Conservation (phyloP, 129 eudicot genomes). For the Scalesia atractyloides region DNA sequence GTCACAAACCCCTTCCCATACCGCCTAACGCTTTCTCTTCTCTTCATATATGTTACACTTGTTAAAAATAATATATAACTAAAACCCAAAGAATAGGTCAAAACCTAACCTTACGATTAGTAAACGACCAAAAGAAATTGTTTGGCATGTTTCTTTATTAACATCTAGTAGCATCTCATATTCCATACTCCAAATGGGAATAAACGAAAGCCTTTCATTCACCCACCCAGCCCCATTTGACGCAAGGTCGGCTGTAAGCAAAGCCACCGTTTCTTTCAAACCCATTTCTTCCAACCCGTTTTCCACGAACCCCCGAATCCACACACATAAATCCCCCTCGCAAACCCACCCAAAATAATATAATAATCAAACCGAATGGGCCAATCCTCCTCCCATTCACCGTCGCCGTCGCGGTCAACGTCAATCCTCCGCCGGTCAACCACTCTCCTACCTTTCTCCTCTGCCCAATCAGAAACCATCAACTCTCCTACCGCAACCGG, state of each 20-base stretch:
- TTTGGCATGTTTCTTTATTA: slow-evolving; percentile 1
- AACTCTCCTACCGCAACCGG: slow-evolving; percentile 48
- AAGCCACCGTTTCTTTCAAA: slow-evolving; percentile 23
- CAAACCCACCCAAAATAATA: not conserved
- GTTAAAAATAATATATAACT: no score
- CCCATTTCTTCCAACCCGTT: slow-evolving; percentile 32
- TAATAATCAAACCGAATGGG: slow-evolving; percentile 34
- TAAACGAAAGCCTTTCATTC: slow-evolving; percentile 8
- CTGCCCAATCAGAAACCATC: slow-evolving; percentile 27
- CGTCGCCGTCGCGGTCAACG: slow-evolving; percentile 24
- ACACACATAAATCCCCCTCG: not conserved
- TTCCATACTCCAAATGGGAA: slow-evolving; percentile 18
- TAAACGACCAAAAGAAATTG: not conserved
- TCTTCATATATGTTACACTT: no score
- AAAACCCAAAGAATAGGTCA: not conserved
- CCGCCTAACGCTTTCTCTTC: no score
- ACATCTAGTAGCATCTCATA: not conserved
- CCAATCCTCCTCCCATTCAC: slow-evolving; percentile 41
- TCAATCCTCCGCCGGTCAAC: slow-evolving; percentile 33
- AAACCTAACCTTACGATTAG: not conserved
- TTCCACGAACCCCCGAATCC: slow-evolving; percentile 22
- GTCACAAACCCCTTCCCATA: no score
- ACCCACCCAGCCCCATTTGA: not conserved
- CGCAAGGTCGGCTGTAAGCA: not conserved
- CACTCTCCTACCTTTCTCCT: slow-evolving; percentile 17